phyloP scores from a whole-genome alignment of 306 rosid genomes.

The Lathyrus sativus region DNA sequence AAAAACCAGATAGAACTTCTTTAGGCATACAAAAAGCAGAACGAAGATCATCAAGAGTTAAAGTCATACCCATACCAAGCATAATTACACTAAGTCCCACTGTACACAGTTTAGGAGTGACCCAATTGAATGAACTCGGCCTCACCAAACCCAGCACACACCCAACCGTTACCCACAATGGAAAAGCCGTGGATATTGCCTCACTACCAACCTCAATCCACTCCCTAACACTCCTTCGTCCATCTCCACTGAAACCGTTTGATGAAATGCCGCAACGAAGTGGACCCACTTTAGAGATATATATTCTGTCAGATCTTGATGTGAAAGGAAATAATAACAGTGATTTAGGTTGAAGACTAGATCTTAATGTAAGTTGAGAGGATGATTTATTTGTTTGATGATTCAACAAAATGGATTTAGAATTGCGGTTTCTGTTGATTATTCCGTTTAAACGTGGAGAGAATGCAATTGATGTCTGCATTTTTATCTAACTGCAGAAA shows the following conservation, averaged over 20 bases:
- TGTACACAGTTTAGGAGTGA: conserved; percentile 56
- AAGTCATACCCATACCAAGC: conserved; percentile 95
- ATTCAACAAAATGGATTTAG: not conserved
- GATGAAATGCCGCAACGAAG: conserved; percentile 63
- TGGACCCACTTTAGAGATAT: not conserved
- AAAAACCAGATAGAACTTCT: conserved; percentile 60
- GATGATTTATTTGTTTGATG: too few species aligned
- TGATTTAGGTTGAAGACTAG: conserved; percentile 13
- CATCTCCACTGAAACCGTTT: conserved; percentile 29
- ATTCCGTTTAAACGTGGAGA: conserved; percentile 14
- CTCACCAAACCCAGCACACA: conserved; percentile 59
- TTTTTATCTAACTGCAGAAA: not conserved
- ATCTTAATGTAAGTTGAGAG: conserved; percentile 15
- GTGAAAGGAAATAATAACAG: not conserved
- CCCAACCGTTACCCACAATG: conserved; percentile 78
- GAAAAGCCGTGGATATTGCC: conserved; percentile 62
- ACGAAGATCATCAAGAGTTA: conserved; percentile 73
- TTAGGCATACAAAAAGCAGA: conserved; percentile 75
- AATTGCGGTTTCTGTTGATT: conserved; percentile 5
- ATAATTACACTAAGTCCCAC: conserved; percentile 59
- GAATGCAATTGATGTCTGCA: conserved; percentile 51
- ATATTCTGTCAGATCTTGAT: not conserved
- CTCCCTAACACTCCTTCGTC: conserved; percentile 50
- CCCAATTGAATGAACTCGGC: conserved; percentile 68
- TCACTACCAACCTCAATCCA: conserved; percentile 63